These are phyloP conservation scores for Umbilicus rupestris DNA, from an alignment of 164 flowering plant species.

Conservation along the genomic window DNA sequence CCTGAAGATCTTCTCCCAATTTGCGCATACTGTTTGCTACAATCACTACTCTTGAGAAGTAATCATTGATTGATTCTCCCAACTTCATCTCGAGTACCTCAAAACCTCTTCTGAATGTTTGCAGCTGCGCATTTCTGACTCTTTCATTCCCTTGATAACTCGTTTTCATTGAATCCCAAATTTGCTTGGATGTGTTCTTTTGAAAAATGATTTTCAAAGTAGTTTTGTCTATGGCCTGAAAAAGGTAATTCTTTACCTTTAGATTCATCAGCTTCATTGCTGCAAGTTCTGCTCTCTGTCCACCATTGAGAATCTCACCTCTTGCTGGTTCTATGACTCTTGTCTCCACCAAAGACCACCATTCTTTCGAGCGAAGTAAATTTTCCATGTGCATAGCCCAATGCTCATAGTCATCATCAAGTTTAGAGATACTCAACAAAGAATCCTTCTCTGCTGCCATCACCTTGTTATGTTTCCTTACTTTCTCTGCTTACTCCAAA, in stretches of 20 bases:
- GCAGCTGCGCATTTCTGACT: not conserved
- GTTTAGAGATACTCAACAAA: too few species aligned
- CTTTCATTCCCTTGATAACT: not conserved
- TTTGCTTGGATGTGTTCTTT: not conserved
- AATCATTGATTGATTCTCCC: not conserved
- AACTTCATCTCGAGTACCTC: not conserved
- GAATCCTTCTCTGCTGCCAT: too few species aligned
- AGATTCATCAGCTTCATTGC: not conserved
- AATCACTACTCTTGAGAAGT: not conserved
- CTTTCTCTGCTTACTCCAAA: too few species aligned
- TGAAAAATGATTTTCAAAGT: not conserved
- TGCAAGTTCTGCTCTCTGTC: not conserved
- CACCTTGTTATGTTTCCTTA: too few species aligned
- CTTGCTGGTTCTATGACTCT: not conserved
- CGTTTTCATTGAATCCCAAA: not conserved
- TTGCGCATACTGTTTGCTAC: not conserved
- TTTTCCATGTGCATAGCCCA: conserved; percentile 1
- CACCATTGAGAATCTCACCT: not conserved
- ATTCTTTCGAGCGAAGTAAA: not conserved
- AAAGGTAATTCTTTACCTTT: not conserved
- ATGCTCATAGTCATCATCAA: conserved; percentile 3
- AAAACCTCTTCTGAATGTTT: not conserved
- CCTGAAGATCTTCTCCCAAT: not conserved
- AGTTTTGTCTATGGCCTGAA: not conserved
- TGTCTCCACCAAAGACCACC: not conserved